These are phyloP conservation scores for Tremellales sp. DNA, from an alignment of 1,284 basidiomycete species.

Conservation along the genomic window DNA sequence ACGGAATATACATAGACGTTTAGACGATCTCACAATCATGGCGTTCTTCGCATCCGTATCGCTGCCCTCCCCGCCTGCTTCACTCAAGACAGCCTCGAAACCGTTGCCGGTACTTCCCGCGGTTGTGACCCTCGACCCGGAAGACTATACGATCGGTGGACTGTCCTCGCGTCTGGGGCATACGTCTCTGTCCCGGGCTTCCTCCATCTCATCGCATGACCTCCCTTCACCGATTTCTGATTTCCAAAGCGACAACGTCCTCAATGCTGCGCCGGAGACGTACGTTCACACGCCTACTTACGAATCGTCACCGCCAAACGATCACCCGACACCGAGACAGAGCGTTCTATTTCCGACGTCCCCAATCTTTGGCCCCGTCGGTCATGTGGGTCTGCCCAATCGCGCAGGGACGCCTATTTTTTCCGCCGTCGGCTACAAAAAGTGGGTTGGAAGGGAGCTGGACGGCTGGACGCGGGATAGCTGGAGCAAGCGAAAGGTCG, in stretches of 20 bases:
- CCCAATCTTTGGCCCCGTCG: no score
- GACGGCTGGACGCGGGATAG: conserved; percentile 3
- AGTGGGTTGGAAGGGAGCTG: conserved; percentile 2
- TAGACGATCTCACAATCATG: no score
- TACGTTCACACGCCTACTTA: no score
- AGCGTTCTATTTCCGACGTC: no score
- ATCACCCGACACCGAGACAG: no score
- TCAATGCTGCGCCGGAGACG: no score
- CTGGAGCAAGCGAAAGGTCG: conserved; percentile 72
- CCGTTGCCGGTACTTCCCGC: not conserved
- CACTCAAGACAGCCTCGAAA: not conserved
- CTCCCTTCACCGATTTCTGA: conserved; percentile 10
- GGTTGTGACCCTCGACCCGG: not conserved
- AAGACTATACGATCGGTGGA: not conserved
- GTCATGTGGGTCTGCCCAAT: no score
- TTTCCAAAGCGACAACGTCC: conserved; percentile 9
- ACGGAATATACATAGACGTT: no score
- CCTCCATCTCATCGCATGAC: no score
- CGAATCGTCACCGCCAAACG: no score
- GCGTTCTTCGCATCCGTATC: not conserved
- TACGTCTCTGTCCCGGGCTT: no score
- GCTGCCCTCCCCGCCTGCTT: not conserved
- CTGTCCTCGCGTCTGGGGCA: not conserved
- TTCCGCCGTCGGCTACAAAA: not conserved
- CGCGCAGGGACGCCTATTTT: not conserved